Evolutionary conservation across 169 alveolate species (phyloP), one percentile per base, ranked within the genome.

Genomic region (Perkinsus chesapeaki): DNA sequence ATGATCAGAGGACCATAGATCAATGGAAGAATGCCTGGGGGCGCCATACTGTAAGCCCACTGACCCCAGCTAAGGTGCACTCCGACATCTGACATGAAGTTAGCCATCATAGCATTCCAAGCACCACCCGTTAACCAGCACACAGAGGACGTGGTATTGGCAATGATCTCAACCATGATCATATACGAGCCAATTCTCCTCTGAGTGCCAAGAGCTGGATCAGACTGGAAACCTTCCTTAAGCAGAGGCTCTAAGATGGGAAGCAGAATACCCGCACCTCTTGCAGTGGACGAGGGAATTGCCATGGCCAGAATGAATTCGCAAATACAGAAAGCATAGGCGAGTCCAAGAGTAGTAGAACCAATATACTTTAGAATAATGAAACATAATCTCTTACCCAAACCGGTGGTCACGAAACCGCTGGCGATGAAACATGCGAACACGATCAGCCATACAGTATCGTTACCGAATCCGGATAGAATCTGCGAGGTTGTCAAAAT

Each of bases 181-280:
- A 91, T 39, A 72, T 37, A 91, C 47, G 72, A 9, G 47, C 92
- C 92, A 37, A 91, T 39, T 23, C 34, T 39, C 60, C 31, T 91
- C 31, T 91, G 73, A n/a, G 92, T 91, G 7, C 48, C 48, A 31
- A 39, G 16, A 19, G 60, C 92, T 3, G 92, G 92, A 36, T 91
- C 92, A 19, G 72, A 39, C 20, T n/a, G 72, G 38, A 91, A 39
- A 3, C 72, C 92, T 39, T 91, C 92, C 47, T 37, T 91, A 3
- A 91, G 92, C 48, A 91, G 72, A 31, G 92, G 92, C 31, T 91
- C 38, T 36, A 91, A 3, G 9, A 91, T 91, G 0, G 92, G 92
- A n/a, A 91, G 92, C 19, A 91, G 38, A 12, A 91, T 38, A n/a
- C 60, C 92, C 31, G 92, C 92, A 37, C 92, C 92, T 91, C 92